Evolutionary conservation across 2,329 filamentous ascomycete species (phyloP).

Genomic region (Arthrocladium fulminans): DNA sequence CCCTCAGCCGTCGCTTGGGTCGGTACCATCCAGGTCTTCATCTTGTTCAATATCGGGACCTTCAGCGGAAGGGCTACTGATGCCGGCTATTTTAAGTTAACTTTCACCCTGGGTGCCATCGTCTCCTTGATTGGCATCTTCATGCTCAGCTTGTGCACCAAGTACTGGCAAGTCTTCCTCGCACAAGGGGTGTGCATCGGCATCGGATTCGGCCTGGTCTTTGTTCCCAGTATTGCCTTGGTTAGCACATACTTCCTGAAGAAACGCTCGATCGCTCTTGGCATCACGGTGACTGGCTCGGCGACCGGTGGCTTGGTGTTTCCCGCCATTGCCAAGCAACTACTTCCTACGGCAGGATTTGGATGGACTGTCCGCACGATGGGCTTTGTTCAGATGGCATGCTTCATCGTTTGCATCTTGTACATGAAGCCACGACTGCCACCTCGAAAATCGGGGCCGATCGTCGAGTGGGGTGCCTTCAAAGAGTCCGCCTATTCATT

Average conservation of each 20-base stretch:
- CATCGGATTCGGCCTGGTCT: slow-evolving; percentile 47
- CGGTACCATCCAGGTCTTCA: slow-evolving; percentile 38
- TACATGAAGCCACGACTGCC: slow-evolving; percentile 43
- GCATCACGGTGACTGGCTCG: slow-evolving; percentile 51
- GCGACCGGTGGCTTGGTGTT: slow-evolving; percentile 56
- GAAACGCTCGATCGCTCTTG: slow-evolving; percentile 53
- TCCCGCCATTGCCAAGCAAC: slow-evolving; percentile 47
- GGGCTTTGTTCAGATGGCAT: slow-evolving; percentile 50
- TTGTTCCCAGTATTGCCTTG: slow-evolving; percentile 46
- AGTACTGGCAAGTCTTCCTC: slow-evolving; percentile 43
- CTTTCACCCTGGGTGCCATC: slow-evolving; percentile 35
- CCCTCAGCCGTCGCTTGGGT: slow-evolving; percentile 46
- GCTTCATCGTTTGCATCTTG: slow-evolving; percentile 29
- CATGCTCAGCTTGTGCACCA: slow-evolving; percentile 40
- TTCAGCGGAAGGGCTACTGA: slow-evolving; percentile 45
- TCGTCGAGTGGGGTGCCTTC: slow-evolving; percentile 46
- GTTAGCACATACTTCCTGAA: slow-evolving; percentile 53
- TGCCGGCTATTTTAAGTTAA: slow-evolving; percentile 42
- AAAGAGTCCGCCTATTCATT: slow-evolving; percentile 41
- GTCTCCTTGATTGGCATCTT: slow-evolving; percentile 42
- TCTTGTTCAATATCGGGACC: slow-evolving; percentile 44
- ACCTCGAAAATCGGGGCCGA: slow-evolving; percentile 41
- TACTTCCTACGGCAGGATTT: slow-evolving; percentile 54
- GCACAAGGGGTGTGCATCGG: slow-evolving; percentile 51
- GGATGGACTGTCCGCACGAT: slow-evolving; percentile 56